These are phyloP conservation scores for Leccinum variicolor DNA, from an alignment of 768 basidiomycete species.

Conservation along the genomic window DNA sequence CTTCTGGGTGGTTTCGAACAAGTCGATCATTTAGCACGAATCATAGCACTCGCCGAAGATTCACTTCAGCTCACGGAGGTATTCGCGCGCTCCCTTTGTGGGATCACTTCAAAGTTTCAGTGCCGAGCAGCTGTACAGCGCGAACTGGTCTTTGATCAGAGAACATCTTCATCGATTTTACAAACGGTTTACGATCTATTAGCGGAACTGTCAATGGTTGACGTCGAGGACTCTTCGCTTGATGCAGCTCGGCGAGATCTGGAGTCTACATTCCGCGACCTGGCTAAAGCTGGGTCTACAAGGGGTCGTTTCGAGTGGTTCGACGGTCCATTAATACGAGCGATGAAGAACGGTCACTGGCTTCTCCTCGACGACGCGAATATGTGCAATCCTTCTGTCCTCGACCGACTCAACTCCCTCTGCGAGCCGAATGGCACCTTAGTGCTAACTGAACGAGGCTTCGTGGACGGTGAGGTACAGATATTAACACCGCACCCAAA, in stretches of 20 bases:
- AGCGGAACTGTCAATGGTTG: slow-evolving; percentile 21
- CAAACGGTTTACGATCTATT: slow-evolving; percentile 28
- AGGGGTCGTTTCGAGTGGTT: slow-evolving; percentile 86
- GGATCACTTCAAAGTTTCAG: slow-evolving; percentile 18
- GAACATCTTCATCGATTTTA: slow-evolving; percentile 21
- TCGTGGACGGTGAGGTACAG: slow-evolving; percentile 72
- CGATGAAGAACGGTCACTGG: slow-evolving; percentile 88
- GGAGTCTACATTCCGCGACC: slow-evolving; percentile 18
- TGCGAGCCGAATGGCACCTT: slow-evolving; percentile 84
- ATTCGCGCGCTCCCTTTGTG: slow-evolving; percentile 34
- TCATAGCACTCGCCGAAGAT: slow-evolving; percentile 37
- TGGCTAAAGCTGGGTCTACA: slow-evolving; percentile 23
- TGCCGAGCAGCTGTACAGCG: slow-evolving; percentile 11
- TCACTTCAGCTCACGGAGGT: slow-evolving; percentile 38
- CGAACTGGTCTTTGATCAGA: slow-evolving; percentile 14
- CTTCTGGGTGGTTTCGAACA: slow-evolving; percentile 97
- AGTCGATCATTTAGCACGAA: slow-evolving; percentile 52
- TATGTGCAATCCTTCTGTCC: slow-evolving; percentile 89
- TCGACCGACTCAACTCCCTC: slow-evolving; percentile 94
- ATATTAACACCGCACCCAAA: slow-evolving; percentile 77
- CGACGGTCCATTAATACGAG: slow-evolving; percentile 85
- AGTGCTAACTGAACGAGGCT: slow-evolving; percentile 87
- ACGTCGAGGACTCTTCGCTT: slow-evolving; percentile 9
- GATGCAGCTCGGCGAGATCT: slow-evolving; percentile 12
- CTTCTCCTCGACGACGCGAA: slow-evolving; percentile 90